Evolutionary conservation across 2,329 filamentous ascomycete genomes (phyloP), one percentile per base, ranked within the genome.

Genomic region (Myriosclerotinia curreyana): DNA sequence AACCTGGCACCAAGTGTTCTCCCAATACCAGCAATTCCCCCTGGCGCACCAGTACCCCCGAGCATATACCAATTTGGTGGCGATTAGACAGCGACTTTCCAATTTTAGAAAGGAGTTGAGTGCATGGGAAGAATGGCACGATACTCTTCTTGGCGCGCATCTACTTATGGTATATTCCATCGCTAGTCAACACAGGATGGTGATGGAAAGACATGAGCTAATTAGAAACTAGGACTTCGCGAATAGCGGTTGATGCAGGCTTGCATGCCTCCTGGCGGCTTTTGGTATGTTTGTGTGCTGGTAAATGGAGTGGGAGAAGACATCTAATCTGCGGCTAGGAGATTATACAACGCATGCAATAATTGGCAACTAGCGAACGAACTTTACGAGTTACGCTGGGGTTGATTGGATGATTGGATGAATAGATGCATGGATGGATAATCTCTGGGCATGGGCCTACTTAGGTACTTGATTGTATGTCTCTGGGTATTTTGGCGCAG

Each of bases 31-130:
- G 3, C 1, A 34, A 1, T 58, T 58, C 12, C 40, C 40, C 2
- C 22, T 58, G n/a, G 12, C 20, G 14, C 20, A 22, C 15, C 11
- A 15, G 11, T 38, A 56, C 20, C 5, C 5, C 4, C 3, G 20
- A 4, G 2, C 5, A 17, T 46, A 56, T 5, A 6, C 1, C 20
- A 34, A 56, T 11, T 5, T 0, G 0, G 15, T 1, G 1, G 11
- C 25, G 5, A 34, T 56, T 0, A 15, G 20, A 8, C 40, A 56
- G 1, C 4, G 2, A 8, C 40, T 58, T 7, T 46, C 25, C 0
- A 1, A 22, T 1, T 8, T 3, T 14, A 28, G 20, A 3, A 44
- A 34, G 7, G 17, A n/a, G 1, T 22, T 46, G 2, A 25, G 4
- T 34, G 2, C 15, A n/a, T 22, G 46, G 54, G 54, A 58, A 40